Evolutionary conservation across 441 rosid species (phyloP), one percentile per base, ranked within the genome.

Genomic region (Gossypium aridum): DNA sequence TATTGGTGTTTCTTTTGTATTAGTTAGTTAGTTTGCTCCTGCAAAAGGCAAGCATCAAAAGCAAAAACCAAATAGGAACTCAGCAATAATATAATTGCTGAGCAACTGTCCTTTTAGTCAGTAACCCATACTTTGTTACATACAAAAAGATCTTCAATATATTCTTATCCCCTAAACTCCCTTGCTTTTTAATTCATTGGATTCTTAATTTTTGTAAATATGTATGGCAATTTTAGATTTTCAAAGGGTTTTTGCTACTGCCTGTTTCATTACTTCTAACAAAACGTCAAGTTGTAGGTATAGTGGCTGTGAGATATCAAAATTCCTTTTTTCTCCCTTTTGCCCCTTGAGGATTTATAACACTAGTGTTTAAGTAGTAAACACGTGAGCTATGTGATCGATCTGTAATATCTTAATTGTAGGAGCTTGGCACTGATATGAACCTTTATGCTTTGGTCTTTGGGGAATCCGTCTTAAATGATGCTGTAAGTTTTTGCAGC

Each of bases 381-480:
- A 20, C 31, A 55, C 16, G 13, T 17, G 68, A 23, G 25, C 61
- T 23, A 13, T 7, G 4, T 22, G 22, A 3, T 34, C 59, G 5
- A n/a, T 53, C 23, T 53, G 16, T 77, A 43, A 57, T 77, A 16
- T 75, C 70, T 23, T 57, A 79, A 78, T 80, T 88, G 79, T 84
- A 93, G 99, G 99, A 96, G 86, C 94, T 96, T 79, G 99, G 99
- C 81, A 92, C 96, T 49, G 98, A 96, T 83, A 84, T 71, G 73
- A 96, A 96, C 85, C 92, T 93, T 66, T 96, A 96, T 86, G 98
- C 99, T 34, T 81, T 96, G 86, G 99, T 96, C 74, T 96, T 96
- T 78, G 99, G 99, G 68, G 99, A 96, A 88, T 96, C 98, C 7
- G 99, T 96, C 80, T 86, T 96, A 79, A 96, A 96, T 84, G 99